phyloP scores from a whole-genome alignment of 108 stramenopile genomes.

The Nannochloropsis oceanica region DNA sequence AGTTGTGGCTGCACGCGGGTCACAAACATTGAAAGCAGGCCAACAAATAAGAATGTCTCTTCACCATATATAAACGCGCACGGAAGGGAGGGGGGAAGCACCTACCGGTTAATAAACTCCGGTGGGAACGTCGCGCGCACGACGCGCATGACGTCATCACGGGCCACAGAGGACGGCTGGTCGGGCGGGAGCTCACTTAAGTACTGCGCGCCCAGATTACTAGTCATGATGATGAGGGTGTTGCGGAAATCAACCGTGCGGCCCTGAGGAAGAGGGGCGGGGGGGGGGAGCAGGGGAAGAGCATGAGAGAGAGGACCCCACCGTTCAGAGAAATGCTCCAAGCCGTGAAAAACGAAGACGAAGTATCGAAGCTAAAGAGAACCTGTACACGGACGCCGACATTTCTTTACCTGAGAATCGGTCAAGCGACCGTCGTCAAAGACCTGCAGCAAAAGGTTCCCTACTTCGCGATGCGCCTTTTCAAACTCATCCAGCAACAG shows the following conservation, averaged over 20 bases:
- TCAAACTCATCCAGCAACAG: slow-evolving; percentile 30
- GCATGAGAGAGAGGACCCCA: background rate
- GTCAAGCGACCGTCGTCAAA: slow-evolving; percentile 26
- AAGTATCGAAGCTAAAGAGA: background rate
- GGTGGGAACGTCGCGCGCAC: background rate
- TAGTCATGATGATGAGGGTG: slow-evolving; percentile 72
- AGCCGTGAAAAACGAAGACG: background rate
- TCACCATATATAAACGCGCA: background rate
- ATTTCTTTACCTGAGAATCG: background rate
- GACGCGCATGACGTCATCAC: background rate
- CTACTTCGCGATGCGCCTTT: slow-evolving; percentile 21
- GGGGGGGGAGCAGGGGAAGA: background rate
- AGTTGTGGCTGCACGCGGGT: background rate
- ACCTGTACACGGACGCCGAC: background rate
- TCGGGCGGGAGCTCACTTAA: background rate
- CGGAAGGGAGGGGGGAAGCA: background rate
- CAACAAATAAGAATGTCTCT: too few relatives aligned
- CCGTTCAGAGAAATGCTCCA: background rate
- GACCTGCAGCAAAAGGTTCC: slow-evolving; percentile 26
- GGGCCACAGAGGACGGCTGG: background rate
- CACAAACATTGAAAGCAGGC: too few relatives aligned
- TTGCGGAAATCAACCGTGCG: slow-evolving; percentile 76
- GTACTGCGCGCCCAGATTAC: slow-evolving; percentile 61
- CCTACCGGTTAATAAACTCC: slow-evolving; percentile 16
- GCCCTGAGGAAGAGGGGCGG: slow-evolving; percentile 20